phyloP scores from a whole-genome alignment of 257 asterid species.

The Solanum arcanum region DNA sequence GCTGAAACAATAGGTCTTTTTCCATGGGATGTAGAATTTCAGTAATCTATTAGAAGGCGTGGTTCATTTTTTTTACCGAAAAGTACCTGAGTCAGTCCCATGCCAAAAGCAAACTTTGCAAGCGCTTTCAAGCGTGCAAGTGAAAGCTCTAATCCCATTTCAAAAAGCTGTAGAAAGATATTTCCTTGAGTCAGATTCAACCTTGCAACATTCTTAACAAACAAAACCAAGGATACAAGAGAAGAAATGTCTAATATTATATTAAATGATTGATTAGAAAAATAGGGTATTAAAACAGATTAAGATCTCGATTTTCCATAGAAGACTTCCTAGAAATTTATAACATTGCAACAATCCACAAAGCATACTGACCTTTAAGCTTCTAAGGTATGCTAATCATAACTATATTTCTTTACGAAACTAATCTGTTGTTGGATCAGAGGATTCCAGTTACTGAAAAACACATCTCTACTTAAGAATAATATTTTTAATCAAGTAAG shows the following conservation, averaged over 20 bases:
- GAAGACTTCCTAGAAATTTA: not conserved
- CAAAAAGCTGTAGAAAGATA: slow-evolving; percentile 76
- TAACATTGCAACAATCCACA: not conserved
- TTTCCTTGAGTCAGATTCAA: slow-evolving; percentile 12
- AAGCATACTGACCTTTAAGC: not conserved
- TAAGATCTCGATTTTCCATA: not conserved
- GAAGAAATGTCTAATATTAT: not conserved
- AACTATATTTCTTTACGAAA: not conserved
- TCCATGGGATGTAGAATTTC: not conserved
- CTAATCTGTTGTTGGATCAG: not conserved
- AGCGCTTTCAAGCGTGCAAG: slow-evolving; percentile 90
- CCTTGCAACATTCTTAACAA: not conserved
- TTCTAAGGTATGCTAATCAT: not conserved
- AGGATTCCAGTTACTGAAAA: not conserved
- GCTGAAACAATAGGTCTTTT: not conserved
- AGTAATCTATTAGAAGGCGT: not conserved
- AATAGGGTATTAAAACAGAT: not conserved
- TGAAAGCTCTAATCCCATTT: slow-evolving; percentile 99
- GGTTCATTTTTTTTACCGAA: not conserved
- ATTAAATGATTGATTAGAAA: not conserved
- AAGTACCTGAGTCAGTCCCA: slow-evolving; percentile 88
- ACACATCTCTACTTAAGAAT: not conserved
- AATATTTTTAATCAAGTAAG: not conserved
- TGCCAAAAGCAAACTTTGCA: slow-evolving; percentile 95
- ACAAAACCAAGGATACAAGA: not conserved